phyloP scores from a whole-genome alignment of 129 eudicot genomes.

The Flaveria linearis region DNA sequence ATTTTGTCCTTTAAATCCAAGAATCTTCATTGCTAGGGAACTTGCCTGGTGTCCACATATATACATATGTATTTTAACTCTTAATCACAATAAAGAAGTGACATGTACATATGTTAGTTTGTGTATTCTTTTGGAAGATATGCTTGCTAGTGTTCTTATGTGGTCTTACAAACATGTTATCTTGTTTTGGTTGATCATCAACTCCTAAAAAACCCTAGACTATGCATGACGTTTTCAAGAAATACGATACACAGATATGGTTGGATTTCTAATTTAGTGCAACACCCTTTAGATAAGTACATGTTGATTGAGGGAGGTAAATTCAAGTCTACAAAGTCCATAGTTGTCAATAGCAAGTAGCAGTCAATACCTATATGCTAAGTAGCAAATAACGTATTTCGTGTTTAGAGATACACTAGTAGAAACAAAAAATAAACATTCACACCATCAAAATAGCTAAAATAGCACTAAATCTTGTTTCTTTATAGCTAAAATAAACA shows the following conservation, averaged over 20 bases:
- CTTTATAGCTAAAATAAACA: no score
- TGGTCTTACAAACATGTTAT: not conserved
- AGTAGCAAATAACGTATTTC: no score
- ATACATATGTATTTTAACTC: no score
- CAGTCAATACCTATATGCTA: no score
- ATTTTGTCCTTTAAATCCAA: not conserved
- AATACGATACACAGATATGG: not conserved
- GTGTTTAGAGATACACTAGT: no score
- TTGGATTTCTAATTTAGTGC: not conserved
- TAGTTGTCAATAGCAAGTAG: no score
- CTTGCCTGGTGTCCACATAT: no score
- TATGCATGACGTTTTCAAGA: conserved; percentile 19
- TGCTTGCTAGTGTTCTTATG: not conserved
- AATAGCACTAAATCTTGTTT: no score
- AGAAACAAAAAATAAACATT: no score
- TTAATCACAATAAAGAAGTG: no score
- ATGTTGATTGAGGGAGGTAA: not conserved
- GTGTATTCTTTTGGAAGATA: not conserved
- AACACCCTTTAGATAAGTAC: not conserved
- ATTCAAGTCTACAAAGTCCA: not conserved
- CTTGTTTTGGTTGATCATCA: conserved; percentile 4
- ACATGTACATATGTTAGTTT: not conserved
- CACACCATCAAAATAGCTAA: no score
- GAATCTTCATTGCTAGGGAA: no score
- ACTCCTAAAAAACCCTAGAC: not conserved